phyloP scores from a whole-genome alignment of 805 yeast genomes.

The Hemisphaericaspora nanyangensis region DNA sequence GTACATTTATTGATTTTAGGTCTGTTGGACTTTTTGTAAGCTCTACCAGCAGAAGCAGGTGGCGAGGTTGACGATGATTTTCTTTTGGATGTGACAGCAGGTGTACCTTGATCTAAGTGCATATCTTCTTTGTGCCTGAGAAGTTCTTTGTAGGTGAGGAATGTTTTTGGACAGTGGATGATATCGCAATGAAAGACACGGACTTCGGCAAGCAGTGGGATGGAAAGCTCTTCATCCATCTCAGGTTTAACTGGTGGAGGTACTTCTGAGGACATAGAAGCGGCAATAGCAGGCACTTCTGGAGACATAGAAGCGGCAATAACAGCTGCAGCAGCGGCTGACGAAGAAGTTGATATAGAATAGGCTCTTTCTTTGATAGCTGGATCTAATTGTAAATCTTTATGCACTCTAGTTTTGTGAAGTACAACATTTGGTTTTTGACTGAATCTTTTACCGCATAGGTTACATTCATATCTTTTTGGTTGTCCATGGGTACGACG shows the following conservation, averaged over 20 bases:
- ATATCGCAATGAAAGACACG: slow-evolving; percentile 12
- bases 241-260: neutral
- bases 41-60: neutral
- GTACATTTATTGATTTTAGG: slow-evolving; percentile 11
- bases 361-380: neutral
- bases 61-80: neutral
- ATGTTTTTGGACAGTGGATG: slow-evolving; percentile 8
- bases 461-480: slow-evolving; percentile 9
- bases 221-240: slow-evolving; percentile 6
- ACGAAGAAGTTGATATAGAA: neutral
- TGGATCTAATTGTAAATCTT: slow-evolving; percentile 8
- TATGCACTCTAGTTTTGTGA: slow-evolving; percentile 10
- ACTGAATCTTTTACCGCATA: slow-evolving; percentile 11
- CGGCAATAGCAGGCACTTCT: neutral
- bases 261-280: neutral
- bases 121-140: slow-evolving; percentile 5
- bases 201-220: slow-evolving; percentile 6
- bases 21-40: neutral
- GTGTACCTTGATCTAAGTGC: slow-evolving; percentile 1
- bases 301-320: neutral
- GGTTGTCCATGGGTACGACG: slow-evolving; percentile 11
- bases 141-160: slow-evolving; percentile 7
- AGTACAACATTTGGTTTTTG: slow-evolving; percentile 10
- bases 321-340: neutral
- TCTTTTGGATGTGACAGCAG: no score